These are phyloP conservation scores for Gynandropsis gynandra DNA, from an alignment of 345 rosid genomes.

Conservation along the genomic window DNA sequence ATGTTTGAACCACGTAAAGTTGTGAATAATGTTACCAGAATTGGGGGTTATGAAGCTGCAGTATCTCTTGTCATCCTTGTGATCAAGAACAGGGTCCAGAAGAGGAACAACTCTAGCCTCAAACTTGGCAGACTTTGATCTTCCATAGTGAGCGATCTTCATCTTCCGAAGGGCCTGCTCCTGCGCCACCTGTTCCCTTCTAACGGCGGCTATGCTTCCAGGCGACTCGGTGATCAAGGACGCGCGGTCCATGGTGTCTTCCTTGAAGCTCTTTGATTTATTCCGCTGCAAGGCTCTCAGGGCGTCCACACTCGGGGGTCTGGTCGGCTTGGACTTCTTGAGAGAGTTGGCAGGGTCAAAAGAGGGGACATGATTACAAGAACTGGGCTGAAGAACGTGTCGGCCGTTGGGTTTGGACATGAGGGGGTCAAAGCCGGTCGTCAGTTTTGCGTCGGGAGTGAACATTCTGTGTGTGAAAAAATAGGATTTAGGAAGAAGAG, in stretches of 20 bases:
- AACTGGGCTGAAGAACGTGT: too few species aligned
- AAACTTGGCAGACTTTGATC: slow-evolving; percentile 51
- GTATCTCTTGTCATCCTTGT: slow-evolving; percentile 29
- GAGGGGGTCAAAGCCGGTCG: too few species aligned
- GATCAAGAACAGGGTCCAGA: slow-evolving; percentile 10
- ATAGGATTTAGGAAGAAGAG: too few species aligned
- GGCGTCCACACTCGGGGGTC: slow-evolving; percentile 16
- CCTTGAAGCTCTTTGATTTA: slow-evolving; percentile 52
- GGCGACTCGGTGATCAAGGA: slow-evolving; percentile 42
- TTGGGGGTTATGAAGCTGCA: slow-evolving; percentile 54
- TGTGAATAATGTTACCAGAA: slow-evolving; percentile 32
- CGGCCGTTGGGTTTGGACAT: too few species aligned
- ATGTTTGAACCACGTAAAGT: neutral
- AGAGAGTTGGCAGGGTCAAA: slow-evolving; percentile 27
- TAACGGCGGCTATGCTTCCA: slow-evolving; percentile 57
- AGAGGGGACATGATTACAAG: too few species aligned
- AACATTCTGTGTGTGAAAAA: too few species aligned
- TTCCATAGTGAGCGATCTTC: slow-evolving; percentile 59
- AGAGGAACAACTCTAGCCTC: slow-evolving; percentile 29
- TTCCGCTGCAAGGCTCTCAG: slow-evolving; percentile 31
- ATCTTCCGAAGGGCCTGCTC: slow-evolving; percentile 54
- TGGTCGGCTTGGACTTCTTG: slow-evolving; percentile 32
- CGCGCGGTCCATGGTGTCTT: slow-evolving; percentile 18
- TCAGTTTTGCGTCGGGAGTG: too few species aligned
- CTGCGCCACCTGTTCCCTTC: slow-evolving; percentile 56